These are phyloP conservation scores for Thraustotheca clavata DNA, from an alignment of 352 stramenopile species.

Conservation along the genomic window DNA sequence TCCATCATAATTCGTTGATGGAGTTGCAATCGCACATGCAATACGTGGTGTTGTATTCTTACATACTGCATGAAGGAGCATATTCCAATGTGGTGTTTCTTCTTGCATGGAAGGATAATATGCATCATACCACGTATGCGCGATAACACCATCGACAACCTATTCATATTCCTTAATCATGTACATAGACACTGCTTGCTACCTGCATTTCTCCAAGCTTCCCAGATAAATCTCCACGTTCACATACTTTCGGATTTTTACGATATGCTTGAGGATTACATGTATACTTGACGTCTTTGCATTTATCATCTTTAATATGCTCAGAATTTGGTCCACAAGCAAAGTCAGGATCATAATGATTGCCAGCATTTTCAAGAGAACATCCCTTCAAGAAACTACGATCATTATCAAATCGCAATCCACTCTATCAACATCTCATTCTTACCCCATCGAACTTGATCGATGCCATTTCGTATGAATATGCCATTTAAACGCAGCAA, in stretches of 20 bases:
- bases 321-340: slow-evolving; percentile 51
- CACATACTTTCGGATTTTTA: slow-evolving; percentile 33
- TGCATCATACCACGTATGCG: slow-evolving; percentile 32
- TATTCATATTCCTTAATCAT: background rate
- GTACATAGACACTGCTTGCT: background rate
- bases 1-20: background rate
- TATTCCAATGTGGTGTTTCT: slow-evolving; percentile 43
- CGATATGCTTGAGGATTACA: slow-evolving; percentile 33
- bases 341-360: slow-evolving; percentile 53
- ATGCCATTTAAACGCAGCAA: slow-evolving; percentile 43
- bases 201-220: slow-evolving; percentile 39
- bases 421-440: background rate
- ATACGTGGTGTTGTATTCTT: slow-evolving; percentile 35
- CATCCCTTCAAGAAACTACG: slow-evolving; percentile 39
- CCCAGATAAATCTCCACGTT: slow-evolving; percentile 47
- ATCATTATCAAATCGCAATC: background rate
- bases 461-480: slow-evolving; percentile 44
- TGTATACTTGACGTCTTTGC: slow-evolving; percentile 32
- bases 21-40: slow-evolving; percentile 27
- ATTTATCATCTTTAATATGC: slow-evolving; percentile 31
- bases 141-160: slow-evolving; percentile 18
- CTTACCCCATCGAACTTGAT: slow-evolving; percentile 11
- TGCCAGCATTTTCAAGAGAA: slow-evolving; percentile 31
- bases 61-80: slow-evolving; percentile 56
- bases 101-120: slow-evolving; percentile 37